Conservation (phyloP, 805 yeast genomes). For the Grigorovia transvaalensis region DNA sequence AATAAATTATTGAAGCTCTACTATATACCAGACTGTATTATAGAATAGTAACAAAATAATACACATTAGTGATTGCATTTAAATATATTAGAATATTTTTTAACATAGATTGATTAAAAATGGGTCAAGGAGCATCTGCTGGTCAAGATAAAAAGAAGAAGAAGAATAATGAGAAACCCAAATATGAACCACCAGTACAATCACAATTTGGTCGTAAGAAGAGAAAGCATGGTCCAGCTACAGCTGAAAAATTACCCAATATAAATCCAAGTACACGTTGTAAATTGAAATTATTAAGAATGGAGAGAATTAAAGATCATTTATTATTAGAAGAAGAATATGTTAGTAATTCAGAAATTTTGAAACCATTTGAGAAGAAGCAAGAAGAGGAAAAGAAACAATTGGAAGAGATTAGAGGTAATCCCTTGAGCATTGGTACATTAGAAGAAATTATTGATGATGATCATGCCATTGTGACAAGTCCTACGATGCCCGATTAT, state of each 20-base stretch:
- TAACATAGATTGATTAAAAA: constrained; percentile 1
- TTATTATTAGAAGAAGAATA: constrained; percentile 89
- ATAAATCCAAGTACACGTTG: constrained; percentile 92
- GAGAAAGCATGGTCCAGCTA: constrained; percentile 81
- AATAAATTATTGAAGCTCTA: no score
- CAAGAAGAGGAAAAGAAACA: constrained; percentile 94
- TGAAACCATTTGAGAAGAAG: constrained; percentile 93
- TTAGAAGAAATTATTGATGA: constrained; percentile 96
- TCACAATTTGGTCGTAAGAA: constrained; percentile 87
- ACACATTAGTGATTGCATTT: no score
- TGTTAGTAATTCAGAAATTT: constrained; percentile 85
- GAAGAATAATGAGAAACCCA: constrained; percentile 79
- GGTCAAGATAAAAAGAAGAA: constrained; percentile 30
- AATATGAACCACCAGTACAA: constrained; percentile 97
- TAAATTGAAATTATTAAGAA: constrained; percentile 76
- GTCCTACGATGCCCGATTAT: constrained; percentile 93
- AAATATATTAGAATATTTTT: neutral
- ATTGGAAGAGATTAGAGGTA: constrained; percentile 90
- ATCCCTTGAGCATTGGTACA: constrained; percentile 93
- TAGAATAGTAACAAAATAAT: no score
- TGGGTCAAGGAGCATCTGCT: constrained; percentile 32
- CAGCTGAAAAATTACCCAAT: constrained; percentile 69
- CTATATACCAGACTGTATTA: no score
- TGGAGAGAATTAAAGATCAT: constrained; percentile 96
- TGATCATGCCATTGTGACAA: constrained; percentile 96